phyloP scores from a whole-genome alignment of 768 basidiomycete species.

The Xerocomellus chrysenteron region DNA sequence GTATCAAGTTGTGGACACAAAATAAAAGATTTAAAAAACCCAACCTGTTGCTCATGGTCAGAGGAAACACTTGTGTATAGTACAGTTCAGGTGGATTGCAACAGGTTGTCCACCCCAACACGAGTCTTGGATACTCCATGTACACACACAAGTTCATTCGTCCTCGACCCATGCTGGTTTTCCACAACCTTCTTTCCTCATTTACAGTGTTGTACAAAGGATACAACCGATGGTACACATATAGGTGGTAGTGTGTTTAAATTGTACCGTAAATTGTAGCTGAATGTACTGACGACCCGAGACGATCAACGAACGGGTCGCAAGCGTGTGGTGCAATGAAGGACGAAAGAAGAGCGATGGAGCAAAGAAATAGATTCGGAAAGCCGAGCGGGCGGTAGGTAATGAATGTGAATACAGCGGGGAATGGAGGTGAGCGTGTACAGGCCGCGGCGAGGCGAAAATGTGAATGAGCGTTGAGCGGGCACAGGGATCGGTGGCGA shows the following conservation, averaged over 20 bases:
- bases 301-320: slow-evolving; percentile 14
- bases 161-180: neutral
- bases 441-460: slow-evolving; percentile 2
- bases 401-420: neutral
- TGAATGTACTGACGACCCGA: slow-evolving; percentile 2
- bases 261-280: slow-evolving; percentile 20
- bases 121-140: no score
- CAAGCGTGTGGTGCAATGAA: slow-evolving; percentile 17
- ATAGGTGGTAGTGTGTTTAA: slow-evolving; percentile 6
- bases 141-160: neutral
- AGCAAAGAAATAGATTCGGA: neutral
- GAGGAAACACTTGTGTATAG: neutral
- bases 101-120: no score
- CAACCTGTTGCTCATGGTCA: neutral
- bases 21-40: slow-evolving; percentile 8
- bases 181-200: slow-evolving; percentile 12
- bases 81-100: neutral
- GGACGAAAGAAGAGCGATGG: slow-evolving; percentile 1
- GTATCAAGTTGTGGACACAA: slow-evolving; percentile 4
- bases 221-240: slow-evolving; percentile 24
- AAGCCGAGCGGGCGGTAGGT: neutral
- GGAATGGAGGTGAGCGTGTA: neutral
- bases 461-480: slow-evolving; percentile 3
- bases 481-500: neutral
- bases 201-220: slow-evolving; percentile 25